Evolutionary conservation across 2,329 filamentous ascomycete genomes (phyloP), one percentile per base, ranked within the genome.

Genomic region (Fonsecaea pedrosoi): DNA sequence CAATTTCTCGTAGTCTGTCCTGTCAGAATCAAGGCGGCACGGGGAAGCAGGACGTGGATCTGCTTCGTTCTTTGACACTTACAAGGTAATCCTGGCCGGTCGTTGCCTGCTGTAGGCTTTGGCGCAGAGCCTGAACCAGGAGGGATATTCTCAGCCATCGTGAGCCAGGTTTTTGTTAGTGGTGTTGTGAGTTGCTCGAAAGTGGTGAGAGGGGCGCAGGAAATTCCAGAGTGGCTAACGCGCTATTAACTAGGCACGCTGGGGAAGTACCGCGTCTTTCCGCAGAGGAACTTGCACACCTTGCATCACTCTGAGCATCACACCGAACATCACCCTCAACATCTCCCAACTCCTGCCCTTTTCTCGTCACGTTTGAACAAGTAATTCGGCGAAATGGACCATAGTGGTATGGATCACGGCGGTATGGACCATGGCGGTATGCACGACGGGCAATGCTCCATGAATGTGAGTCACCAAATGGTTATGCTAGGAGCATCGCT

Each of bases 361-460:
- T 30, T 55, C 30, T 37, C 35, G 30, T 7, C 32, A 55, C 15
- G 2, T 21, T n/a, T 30, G 25, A 55, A 9, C 30, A n/a, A 38
- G 7, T 7, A 15, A 18, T n/a, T 40, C 5, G 7, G 12, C 21
- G 34, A 61, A 34, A 61, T 61, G 59, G 48, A 61, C 30, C 57
- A 61, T 38, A 54, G 53, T 15, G 42, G 48, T 32, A 61, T 65
- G 58, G 53, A 21, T 40, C 54, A 54, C 45, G 54, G 54, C 72
- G 82, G 78, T 69, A 84, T 84, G 78, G 80, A 80, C 71, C 85
- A 86, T 74, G 82, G 82, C 35, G 80, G 81, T 72, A 85, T 85
- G 83, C 84, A 83, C 77, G 88, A 87, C 84, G 83, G 83, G 37
- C 87, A 89, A 84, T 97, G 94, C 86, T 94, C 84, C 80, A 97